Percentiles rank a stretch among this genome's conserved stretches.
Conservation (phyloP, 1,139 yeast genomes). For the Yamadazyma spencermartinsiae region DNA sequence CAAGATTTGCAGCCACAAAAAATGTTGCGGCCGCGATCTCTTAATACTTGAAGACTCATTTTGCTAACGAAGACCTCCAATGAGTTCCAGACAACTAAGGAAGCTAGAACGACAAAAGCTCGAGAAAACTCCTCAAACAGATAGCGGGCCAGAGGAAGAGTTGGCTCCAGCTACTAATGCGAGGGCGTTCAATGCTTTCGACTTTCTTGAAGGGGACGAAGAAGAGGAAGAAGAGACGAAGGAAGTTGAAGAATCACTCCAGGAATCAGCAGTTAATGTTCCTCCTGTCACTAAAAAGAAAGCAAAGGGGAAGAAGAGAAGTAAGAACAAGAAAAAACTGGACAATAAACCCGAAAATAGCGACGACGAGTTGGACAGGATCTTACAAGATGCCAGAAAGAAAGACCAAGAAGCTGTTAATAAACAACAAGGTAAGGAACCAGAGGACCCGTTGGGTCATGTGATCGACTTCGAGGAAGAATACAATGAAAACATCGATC, state of each 20-base stretch:
- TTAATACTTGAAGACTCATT: background rate
- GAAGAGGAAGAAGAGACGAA: constrained; percentile 28
- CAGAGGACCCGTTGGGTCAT: constrained; percentile 15
- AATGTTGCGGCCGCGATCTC: background rate
- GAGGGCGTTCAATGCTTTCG: constrained; percentile 52
- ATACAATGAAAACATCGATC: constrained; percentile 32
- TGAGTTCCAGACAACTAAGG: constrained; percentile 72
- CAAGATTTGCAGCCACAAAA: constrained; percentile 13
- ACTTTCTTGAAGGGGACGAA: constrained; percentile 45
- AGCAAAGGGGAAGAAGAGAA: constrained; percentile 22
- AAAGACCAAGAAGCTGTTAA: constrained; percentile 29
- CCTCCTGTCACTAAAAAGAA: constrained; percentile 9
- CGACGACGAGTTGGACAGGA: constrained; percentile 45
- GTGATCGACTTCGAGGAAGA: constrained; percentile 34
- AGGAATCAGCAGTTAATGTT: background rate
- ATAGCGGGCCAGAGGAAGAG: constrained; percentile 14
- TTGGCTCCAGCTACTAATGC: constrained; percentile 16
- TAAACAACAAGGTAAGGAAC: constrained; percentile 13
- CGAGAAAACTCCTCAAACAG: constrained; percentile 15
- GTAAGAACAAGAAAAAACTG: constrained; percentile 22
- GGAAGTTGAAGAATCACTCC: constrained; percentile 10
- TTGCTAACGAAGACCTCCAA: background rate
- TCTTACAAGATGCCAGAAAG: constrained; percentile 33
- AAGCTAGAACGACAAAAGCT: constrained; percentile 48
- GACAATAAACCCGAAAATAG: constrained; percentile 23